A percentile compares a stretch with the other conserved stretches of the same genome.
These are phyloP conservation scores for Lanmaoa pseudosensibilis DNA, from an alignment of 768 basidiomycete genomes.

Conservation along the genomic window DNA sequence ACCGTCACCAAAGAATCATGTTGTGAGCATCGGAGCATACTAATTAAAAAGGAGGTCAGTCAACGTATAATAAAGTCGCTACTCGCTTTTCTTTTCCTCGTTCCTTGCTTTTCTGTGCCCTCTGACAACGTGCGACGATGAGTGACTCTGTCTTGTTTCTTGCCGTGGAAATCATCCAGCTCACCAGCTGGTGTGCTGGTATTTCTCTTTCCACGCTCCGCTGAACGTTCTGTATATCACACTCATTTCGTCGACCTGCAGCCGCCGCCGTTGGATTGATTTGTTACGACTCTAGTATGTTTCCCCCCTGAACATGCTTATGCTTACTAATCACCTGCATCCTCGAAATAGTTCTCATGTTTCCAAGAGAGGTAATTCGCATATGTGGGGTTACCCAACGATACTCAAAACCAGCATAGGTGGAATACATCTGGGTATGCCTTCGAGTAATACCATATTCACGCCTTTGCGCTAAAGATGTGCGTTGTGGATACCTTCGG, in stretches of 20 bases:
- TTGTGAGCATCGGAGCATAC: neutral
- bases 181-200: conserved; percentile 18
- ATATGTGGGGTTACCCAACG: neutral
- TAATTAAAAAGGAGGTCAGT: neutral
- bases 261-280: conserved; percentile 18
- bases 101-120: neutral
- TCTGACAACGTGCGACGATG: conserved; percentile 5
- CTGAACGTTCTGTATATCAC: neutral
- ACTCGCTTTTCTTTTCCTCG: neutral
- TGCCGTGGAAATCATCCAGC: conserved; percentile 10
- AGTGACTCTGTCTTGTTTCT: conserved; percentile 6
- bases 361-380: conserved; percentile 19
- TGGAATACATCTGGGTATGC: conserved; percentile 23
- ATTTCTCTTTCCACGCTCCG: neutral
- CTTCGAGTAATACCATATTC: neutral
- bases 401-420: conserved; percentile 6
- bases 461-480: neutral
- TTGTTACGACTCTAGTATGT: conserved; percentile 17
- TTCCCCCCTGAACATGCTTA: too few relatives aligned
- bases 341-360: conserved; percentile 16
- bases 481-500: too few relatives aligned
- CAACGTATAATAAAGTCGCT: neutral
- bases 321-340: neutral
- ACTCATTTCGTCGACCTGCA: neutral
- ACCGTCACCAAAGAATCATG: neutral